Conservation (phyloP, 108 stramenopile species). For the Skeletonema grethae region DNA sequence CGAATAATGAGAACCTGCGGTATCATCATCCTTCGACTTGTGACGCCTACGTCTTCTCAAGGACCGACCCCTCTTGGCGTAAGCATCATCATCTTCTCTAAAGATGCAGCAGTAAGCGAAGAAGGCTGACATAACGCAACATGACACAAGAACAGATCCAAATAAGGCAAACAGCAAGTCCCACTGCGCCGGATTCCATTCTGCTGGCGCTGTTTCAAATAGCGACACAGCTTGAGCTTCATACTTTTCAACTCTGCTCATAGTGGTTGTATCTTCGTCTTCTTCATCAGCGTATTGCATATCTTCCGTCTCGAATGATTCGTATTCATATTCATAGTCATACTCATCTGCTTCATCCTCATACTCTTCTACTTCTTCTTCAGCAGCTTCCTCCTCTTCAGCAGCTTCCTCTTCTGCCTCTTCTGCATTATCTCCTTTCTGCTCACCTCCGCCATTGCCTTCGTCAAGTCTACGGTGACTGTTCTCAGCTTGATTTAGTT, state of each 20-base stretch:
- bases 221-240: neutral
- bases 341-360: neutral
- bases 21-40: neutral
- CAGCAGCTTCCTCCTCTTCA: neutral
- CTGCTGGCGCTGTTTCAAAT: neutral
- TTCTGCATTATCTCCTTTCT: neutral
- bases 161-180: conserved; percentile 1
- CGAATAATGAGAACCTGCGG: neutral
- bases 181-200: neutral
- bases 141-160: neutral
- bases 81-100: neutral
- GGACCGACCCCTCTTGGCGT: neutral
- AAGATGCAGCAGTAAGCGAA: conserved; percentile 9
- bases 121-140: neutral
- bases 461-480: neutral
- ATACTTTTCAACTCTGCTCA: neutral
- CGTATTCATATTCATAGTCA: neutral
- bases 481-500: neutral
- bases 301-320: neutral
- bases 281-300: neutral
- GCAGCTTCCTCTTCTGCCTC: neutral
- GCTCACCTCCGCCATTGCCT: neutral
- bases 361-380: neutral
- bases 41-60: neutral
- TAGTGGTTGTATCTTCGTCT: neutral